These are phyloP conservation scores for Juncus effusus DNA, from an alignment of 176 grass and related monocot species.

Conservation along the genomic window DNA sequence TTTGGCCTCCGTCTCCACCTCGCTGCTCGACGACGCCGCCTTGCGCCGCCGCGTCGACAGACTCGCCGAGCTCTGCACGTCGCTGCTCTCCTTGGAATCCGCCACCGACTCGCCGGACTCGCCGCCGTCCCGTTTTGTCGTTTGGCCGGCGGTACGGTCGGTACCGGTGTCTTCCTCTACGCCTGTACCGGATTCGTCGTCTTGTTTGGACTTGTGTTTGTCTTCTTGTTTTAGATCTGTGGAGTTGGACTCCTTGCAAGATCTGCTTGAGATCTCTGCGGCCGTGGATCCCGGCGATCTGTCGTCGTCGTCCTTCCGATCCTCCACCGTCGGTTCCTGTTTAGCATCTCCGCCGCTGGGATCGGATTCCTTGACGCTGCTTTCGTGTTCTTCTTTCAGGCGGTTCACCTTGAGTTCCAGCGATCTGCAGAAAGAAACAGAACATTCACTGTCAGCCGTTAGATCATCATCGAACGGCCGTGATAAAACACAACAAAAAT, in stretches of 20 bases:
- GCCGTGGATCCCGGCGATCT: conserved; percentile 42
- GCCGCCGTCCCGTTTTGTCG: conserved; percentile 13
- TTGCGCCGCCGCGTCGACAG: conserved; percentile 41
- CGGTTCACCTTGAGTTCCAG: conserved; percentile 73
- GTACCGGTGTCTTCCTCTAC: conserved; percentile 19
- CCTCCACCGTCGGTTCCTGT: conserved; percentile 35
- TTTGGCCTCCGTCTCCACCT: conserved; percentile 34
- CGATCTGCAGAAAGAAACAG: conserved; percentile 50
- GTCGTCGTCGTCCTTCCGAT: conserved; percentile 7
- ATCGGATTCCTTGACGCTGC: conserved; percentile 24
- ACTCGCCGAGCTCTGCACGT: conserved; percentile 77
- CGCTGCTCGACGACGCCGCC: conserved; percentile 9
- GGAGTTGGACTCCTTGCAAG: conserved; percentile 87
- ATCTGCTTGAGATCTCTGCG: conserved; percentile 41
- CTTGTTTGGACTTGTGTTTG: conserved; percentile 19
- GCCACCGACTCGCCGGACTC: conserved; percentile 66
- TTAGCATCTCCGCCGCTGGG: conserved; percentile 16
- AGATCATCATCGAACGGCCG: conserved; percentile 32
- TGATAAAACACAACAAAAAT: conserved; percentile 11
- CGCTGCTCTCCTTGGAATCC: conserved; percentile 80
- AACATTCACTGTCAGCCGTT: conserved; percentile 20
- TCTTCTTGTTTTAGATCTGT: conserved; percentile 53
- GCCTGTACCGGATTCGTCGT: conserved; percentile 8
- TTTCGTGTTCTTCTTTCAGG: conserved; percentile 59
- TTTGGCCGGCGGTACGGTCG: background rate